Percentiles rank a stretch among this genome's conserved stretches.
Evolutionary conservation across 257 asterid species (phyloP).

Genomic region (Salvia hispanica): DNA sequence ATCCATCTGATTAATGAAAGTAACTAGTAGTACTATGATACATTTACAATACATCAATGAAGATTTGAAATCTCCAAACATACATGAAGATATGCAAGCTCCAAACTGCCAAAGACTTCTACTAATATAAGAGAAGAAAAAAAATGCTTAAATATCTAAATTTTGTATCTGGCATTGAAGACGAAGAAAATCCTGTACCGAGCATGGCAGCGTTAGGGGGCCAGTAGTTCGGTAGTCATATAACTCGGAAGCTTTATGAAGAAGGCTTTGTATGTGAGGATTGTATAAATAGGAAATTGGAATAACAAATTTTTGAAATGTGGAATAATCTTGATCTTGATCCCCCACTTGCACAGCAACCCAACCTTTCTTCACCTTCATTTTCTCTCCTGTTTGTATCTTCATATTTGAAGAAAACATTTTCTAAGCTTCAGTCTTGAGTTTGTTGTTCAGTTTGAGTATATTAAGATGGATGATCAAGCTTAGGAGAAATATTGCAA

Average conservation of each 20-base stretch:
- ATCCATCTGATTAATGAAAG: too few relatives aligned
- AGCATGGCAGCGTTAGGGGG: slow-evolving; percentile 31
- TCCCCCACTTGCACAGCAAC: slow-evolving; percentile 35
- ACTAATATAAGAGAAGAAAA: too few relatives aligned
- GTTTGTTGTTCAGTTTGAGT: too few relatives aligned
- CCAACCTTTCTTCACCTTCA: slow-evolving; percentile 38
- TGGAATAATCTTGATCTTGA: slow-evolving; percentile 1
- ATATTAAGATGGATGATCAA: too few relatives aligned
- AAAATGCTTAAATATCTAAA: too few relatives aligned
- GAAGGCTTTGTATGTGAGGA: slow-evolving; percentile 29
- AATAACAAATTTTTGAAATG: slow-evolving; percentile 24
- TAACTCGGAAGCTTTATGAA: slow-evolving; percentile 23
- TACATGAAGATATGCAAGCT: too few relatives aligned
- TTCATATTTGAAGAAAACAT: neutral
- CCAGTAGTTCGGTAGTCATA: slow-evolving; percentile 31
- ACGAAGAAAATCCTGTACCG: slow-evolving; percentile 31
- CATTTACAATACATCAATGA: too few relatives aligned
- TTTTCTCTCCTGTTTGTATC: slow-evolving; percentile 13
- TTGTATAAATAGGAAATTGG: slow-evolving; percentile 30
- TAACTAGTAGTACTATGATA: too few relatives aligned
- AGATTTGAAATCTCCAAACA: too few relatives aligned
- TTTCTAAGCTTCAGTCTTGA: too few relatives aligned
- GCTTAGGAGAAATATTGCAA: too few relatives aligned
- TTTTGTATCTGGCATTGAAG: slow-evolving; percentile 21
- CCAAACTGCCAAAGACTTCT: too few relatives aligned